These are phyloP conservation scores for Rhynchospora pubera DNA, from an alignment of 176 grass and related monocot genomes.

Conservation along the genomic window DNA sequence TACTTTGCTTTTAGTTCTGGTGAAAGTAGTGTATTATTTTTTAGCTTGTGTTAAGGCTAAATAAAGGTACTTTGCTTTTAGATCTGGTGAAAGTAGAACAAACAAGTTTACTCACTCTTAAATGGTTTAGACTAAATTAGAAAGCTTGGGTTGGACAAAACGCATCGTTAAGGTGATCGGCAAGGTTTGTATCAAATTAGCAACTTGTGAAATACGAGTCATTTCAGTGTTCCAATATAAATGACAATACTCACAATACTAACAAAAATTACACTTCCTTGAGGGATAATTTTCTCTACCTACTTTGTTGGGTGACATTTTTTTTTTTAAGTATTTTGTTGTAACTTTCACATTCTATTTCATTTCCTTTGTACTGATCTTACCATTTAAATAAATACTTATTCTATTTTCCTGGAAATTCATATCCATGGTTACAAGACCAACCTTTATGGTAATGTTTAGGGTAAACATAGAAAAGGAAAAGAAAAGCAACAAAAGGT, in stretches of 20 bases:
- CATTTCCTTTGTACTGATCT: neutral
- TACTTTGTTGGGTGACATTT: neutral
- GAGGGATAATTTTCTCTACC: neutral
- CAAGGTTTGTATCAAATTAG: neutral
- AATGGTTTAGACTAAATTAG: neutral
- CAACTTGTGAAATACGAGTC: neutral
- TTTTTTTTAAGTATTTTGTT: neutral
- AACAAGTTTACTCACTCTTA: neutral
- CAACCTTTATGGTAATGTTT: neutral
- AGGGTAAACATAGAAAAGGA: neutral
- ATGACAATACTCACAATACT: neutral
- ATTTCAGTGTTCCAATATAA: neutral
- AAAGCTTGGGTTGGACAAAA: neutral
- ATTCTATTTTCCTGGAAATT: constrained; percentile 19
- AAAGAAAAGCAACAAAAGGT: neutral
- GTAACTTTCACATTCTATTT: neutral
- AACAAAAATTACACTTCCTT: neutral
- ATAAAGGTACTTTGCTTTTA: neutral
- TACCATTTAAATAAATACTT: neutral
- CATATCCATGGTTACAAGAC: neutral
- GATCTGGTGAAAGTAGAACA: neutral
- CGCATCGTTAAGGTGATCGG: neutral
- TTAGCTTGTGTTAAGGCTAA: neutral
- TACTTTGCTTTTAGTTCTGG: too few relatives aligned
- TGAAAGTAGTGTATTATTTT: constrained; percentile 3